These are phyloP conservation scores for Cavenderia fasciculata DNA, from an alignment of 78 protist species.

Conservation along the genomic window DNA sequence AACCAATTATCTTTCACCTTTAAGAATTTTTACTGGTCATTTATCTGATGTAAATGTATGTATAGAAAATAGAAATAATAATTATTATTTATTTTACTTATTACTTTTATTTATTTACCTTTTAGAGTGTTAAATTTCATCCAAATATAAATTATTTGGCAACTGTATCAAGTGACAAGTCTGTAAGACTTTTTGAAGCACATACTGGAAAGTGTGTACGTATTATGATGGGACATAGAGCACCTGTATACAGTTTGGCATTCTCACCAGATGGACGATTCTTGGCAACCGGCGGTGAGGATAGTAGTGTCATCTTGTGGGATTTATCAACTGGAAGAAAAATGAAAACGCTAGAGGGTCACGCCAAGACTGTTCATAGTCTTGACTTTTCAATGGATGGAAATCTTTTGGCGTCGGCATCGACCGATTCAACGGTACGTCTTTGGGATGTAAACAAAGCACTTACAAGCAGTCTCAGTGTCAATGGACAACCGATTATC, in stretches of 20 bases:
- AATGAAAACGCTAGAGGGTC: constrained; percentile 80
- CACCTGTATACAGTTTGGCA: constrained; percentile 76
- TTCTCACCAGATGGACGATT: constrained; percentile 85
- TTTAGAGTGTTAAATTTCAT: constrained; percentile 90
- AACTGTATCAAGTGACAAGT: constrained; percentile 90
- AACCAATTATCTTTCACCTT: constrained; percentile 82
- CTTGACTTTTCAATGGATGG: constrained; percentile 73
- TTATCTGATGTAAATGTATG: constrained; percentile 88
- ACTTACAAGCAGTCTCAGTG: background rate
- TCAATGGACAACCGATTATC: background rate
- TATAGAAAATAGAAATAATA: background rate
- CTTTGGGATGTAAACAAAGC: constrained; percentile 91
- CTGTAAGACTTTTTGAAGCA: constrained; percentile 81
- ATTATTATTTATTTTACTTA: too few species aligned
- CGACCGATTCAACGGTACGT: constrained; percentile 88
- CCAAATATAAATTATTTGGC: constrained; percentile 94
- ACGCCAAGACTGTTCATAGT: constrained; percentile 76
- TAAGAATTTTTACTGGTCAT: constrained; percentile 93
- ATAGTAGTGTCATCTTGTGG: constrained; percentile 79
- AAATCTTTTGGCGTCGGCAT: constrained; percentile 81
- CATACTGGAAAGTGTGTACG: constrained; percentile 88
- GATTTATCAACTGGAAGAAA: constrained; percentile 81
- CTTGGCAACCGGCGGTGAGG: constrained; percentile 89
- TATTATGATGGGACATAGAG: constrained; percentile 86
- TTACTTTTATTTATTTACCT: too few species aligned